Conservation (phyloP, 2,329 filamentous ascomycete genomes). For the Epichloe typhina region DNA sequence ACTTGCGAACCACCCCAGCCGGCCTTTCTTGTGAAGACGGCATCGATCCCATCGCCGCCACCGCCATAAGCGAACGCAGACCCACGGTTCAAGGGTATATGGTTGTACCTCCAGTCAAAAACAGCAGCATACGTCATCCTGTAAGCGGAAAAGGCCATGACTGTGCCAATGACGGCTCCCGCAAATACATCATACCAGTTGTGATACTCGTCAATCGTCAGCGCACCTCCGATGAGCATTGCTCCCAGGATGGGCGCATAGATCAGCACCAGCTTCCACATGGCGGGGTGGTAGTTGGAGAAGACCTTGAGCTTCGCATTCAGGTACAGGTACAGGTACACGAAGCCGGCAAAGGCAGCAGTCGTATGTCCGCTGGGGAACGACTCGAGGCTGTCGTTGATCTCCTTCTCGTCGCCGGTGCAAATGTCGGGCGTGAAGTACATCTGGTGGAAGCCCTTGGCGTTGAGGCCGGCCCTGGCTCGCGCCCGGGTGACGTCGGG, state of each 20-base stretch:
- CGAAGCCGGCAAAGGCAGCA: constrained; percentile 58
- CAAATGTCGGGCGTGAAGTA: constrained; percentile 61
- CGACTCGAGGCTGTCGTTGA: constrained; percentile 56
- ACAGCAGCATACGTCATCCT: constrained; percentile 54
- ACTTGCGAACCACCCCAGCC: constrained; percentile 2
- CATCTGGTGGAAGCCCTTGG: constrained; percentile 40
- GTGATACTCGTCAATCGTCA: constrained; percentile 63
- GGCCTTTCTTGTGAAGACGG: constrained; percentile 5
- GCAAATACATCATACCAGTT: constrained; percentile 65
- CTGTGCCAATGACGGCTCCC: constrained; percentile 50
- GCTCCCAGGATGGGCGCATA: constrained; percentile 57
- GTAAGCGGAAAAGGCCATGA: constrained; percentile 52
- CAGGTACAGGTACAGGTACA: constrained; percentile 59
- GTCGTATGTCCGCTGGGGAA: constrained; percentile 65
- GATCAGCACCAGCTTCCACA: constrained; percentile 58
- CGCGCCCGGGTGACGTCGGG: constrained; percentile 25
- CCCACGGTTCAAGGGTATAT: constrained; percentile 49
- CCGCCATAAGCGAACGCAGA: constrained; percentile 5
- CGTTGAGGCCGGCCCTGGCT: constrained; percentile 27
- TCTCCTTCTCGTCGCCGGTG: constrained; percentile 49
- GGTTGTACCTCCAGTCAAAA: constrained; percentile 54
- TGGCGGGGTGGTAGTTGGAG: constrained; percentile 55
- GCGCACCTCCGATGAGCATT: constrained; percentile 51
- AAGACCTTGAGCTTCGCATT: constrained; percentile 71
- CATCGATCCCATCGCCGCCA: constrained; percentile 2